Evolutionary conservation across 305 asterid species (phyloP).

Genomic region (Caryopteris hybrid): DNA sequence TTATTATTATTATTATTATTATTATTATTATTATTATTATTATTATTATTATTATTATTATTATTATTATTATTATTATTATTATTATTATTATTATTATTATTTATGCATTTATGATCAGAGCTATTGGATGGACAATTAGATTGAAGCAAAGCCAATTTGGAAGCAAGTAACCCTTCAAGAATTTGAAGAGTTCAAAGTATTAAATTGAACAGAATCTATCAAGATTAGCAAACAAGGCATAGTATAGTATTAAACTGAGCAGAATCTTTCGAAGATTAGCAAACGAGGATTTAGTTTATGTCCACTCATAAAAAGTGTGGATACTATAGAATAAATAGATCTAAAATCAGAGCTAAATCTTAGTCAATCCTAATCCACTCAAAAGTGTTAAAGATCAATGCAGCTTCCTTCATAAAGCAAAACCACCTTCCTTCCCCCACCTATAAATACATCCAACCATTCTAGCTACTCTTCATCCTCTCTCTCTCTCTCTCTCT

Average conservation of each 20-base stretch:
- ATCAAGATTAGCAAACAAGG: not conserved
- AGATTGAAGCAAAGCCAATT: not conserved
- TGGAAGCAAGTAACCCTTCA: slow-evolving; percentile 21
- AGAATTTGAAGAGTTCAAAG: slow-evolving; percentile 22
- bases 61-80: too few species aligned
- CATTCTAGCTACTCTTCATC: slow-evolving; percentile 17
- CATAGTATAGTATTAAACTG: not conserved
- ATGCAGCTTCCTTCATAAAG: too few species aligned
- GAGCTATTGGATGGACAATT: not conserved
- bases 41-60: too few species aligned
- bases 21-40: too few species aligned
- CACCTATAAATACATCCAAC: slow-evolving; percentile 22
- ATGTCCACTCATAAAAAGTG: not conserved
- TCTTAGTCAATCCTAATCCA: slow-evolving; percentile 8
- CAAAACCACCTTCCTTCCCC: slow-evolving; percentile 8
- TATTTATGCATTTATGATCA: too few species aligned
- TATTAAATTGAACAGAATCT: slow-evolving; percentile 17
- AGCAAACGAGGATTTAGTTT: slow-evolving; percentile 12
- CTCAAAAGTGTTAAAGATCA: not conserved
- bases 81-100: too few species aligned
- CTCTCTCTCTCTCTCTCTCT: slow-evolving; percentile 2
- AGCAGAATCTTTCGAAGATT: slow-evolving; percentile 13
- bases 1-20: too few species aligned
- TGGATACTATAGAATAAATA: not conserved
- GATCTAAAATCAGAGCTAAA: slow-evolving; percentile 7